phyloP scores from a whole-genome alignment of 164 flowering plant species.

The Cinnamomum micranthum region DNA sequence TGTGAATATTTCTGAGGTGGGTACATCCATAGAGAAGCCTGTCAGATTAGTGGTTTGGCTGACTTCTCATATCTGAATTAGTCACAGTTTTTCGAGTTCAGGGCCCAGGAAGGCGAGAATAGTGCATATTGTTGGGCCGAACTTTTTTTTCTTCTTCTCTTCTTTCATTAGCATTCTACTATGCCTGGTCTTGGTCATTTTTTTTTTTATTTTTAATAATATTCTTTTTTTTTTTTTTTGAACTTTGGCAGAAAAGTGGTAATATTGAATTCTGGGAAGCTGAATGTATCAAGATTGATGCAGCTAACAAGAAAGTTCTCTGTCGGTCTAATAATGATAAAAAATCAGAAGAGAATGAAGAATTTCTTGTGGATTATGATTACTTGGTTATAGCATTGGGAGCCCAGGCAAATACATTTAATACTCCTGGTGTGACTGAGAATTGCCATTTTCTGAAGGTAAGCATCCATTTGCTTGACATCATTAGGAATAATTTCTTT shows the following conservation, averaged over 20 bases:
- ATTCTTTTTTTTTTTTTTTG: background rate
- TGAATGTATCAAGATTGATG: constrained; percentile 68
- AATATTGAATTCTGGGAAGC: constrained; percentile 55
- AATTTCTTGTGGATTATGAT: constrained; percentile 68
- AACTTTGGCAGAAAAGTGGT: constrained; percentile 42
- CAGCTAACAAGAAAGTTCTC: constrained; percentile 43
- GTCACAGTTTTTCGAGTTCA: background rate
- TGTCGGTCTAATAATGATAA: constrained; percentile 37
- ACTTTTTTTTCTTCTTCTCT: background rate
- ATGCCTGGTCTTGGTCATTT: no score
- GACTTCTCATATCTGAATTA: no score
- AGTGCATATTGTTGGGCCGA: background rate
- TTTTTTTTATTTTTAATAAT: no score
- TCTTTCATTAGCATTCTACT: background rate
- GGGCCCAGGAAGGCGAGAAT: background rate
- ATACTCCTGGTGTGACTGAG: constrained; percentile 84
- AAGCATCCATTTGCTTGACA: background rate
- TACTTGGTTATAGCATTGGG: constrained; percentile 72
- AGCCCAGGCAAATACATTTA: constrained; percentile 72
- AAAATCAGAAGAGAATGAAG: constrained; percentile 38
- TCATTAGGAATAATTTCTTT: background rate
- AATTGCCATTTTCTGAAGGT: constrained; percentile 83
- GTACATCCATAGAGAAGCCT: background rate
- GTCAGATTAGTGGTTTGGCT: background rate
- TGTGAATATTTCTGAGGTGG: background rate